These are phyloP conservation scores for Stenocarpella maydis DNA, from an alignment of 2,329 filamentous ascomycete species.

Conservation along the genomic window DNA sequence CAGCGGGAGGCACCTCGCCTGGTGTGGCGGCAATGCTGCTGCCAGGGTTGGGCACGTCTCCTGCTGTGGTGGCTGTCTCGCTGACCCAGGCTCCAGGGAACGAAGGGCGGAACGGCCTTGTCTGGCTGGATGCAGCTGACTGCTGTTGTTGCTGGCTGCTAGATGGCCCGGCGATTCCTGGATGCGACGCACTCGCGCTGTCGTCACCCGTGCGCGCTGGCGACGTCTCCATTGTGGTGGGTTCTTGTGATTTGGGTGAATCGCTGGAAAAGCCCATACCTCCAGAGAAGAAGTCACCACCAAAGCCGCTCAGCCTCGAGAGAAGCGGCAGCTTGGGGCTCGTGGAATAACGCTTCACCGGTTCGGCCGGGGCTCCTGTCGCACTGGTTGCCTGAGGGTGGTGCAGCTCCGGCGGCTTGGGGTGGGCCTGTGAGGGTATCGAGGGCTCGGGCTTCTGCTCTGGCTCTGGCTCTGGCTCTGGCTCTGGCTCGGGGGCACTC, in stretches of 20 bases:
- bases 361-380: constrained; percentile 34
- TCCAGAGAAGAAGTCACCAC: constrained; percentile 63
- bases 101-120: constrained; percentile 38
- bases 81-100: constrained; percentile 46
- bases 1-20: constrained; percentile 20
- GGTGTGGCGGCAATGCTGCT: constrained; percentile 14
- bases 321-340: constrained; percentile 68
- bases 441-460: neutral
- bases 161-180: neutral
- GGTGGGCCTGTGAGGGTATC: constrained; percentile 3
- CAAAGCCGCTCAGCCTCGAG: constrained; percentile 67
- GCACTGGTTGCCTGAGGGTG: constrained; percentile 26
- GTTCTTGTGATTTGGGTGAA: constrained; percentile 37
- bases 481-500: neutral
- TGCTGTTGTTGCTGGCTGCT: too few relatives aligned
- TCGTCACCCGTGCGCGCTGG: neutral
- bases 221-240: neutral
- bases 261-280: constrained; percentile 40
- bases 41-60: constrained; percentile 33
- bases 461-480: neutral
- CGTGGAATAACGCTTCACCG: constrained; percentile 50
- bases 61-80: constrained; percentile 40
- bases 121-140: neutral
- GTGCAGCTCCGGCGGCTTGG: constrained; percentile 25
- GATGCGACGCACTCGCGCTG: neutral